These are phyloP conservation scores for Apiospora saccharicola DNA, from an alignment of 2,329 filamentous ascomycete species.

Conservation along the genomic window DNA sequence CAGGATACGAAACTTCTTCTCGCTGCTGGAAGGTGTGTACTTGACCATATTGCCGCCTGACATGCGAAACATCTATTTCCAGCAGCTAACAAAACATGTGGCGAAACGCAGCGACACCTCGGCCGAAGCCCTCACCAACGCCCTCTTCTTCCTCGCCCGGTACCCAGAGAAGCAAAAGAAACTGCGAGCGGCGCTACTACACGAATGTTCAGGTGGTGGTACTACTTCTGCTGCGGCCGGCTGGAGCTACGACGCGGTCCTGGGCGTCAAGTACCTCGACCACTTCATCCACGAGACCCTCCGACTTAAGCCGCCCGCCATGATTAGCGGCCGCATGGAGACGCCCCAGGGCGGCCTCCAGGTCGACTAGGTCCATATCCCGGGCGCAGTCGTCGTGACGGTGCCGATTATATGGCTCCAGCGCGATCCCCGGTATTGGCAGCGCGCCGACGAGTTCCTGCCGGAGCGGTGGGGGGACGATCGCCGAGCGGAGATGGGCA, in stretches of 20 bases:
- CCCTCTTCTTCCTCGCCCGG: slow-evolving; percentile 44
- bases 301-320: slow-evolving; percentile 47
- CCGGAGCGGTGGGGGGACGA: slow-evolving; percentile 36
- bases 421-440: slow-evolving; percentile 33
- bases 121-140: slow-evolving; percentile 39
- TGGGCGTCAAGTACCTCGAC: slow-evolving; percentile 42
- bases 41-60: background rate
- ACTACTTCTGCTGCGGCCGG: slow-evolving; percentile 23
- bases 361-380: slow-evolving; percentile 43
- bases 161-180: slow-evolving; percentile 39
- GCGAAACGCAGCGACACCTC: slow-evolving; percentile 44
- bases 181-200: slow-evolving; percentile 39
- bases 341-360: slow-evolving; percentile 46
- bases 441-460: slow-evolving; percentile 32
- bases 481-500: slow-evolving; percentile 34
- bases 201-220: too few species aligned
- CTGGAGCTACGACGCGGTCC: slow-evolving; percentile 42
- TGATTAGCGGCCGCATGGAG: slow-evolving; percentile 43
- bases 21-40: slow-evolving; percentile 35
- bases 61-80: background rate
- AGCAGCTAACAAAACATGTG: background rate
- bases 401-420: slow-evolving; percentile 39
- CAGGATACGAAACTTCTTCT: slow-evolving; percentile 45
- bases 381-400: slow-evolving; percentile 39
- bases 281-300: slow-evolving; percentile 41